A percentile compares a stretch with the other conserved stretches of the same genome.
phyloP scores from a whole-genome alignment of 2,329 filamentous ascomycete genomes.

The Setomelanomma holmii region DNA sequence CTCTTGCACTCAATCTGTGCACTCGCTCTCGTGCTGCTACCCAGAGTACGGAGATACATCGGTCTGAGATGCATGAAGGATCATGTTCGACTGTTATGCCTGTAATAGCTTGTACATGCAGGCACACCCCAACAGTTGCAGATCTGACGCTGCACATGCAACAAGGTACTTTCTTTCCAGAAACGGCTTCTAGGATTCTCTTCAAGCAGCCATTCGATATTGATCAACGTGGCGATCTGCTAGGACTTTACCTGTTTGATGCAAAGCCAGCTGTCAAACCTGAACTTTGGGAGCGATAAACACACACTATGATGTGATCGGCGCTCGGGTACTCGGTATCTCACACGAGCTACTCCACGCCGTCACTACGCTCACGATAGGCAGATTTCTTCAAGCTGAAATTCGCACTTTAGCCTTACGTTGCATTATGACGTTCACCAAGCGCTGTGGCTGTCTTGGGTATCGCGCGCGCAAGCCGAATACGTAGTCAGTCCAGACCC shows the following conservation, averaged over 20 bases:
- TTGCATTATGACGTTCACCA: slow-evolving; percentile 9
- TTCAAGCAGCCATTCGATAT: slow-evolving; percentile 8
- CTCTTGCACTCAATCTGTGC: not conserved
- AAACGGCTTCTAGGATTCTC: not conserved
- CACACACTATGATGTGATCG: slow-evolving; percentile 4
- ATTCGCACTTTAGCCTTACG: not conserved
- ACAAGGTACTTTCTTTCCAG: slow-evolving; percentile 4
- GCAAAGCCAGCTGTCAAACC: slow-evolving; percentile 8
- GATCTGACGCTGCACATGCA: slow-evolving; percentile 1
- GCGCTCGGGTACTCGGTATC: not conserved
- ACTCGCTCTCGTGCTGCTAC: not conserved
- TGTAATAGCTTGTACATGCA: not conserved
- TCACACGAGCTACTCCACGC: not conserved
- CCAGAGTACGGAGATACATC: not conserved
- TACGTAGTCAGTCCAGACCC: slow-evolving; percentile 2
- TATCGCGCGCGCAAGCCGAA: slow-evolving; percentile 3
- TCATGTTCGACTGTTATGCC: not conserved
- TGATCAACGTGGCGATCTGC: slow-evolving; percentile 12
- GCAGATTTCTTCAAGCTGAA: slow-evolving; percentile 1
- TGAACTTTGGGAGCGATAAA: slow-evolving; percentile 12
- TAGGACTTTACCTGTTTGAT: slow-evolving; percentile 3
- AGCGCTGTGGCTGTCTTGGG: slow-evolving; percentile 2
- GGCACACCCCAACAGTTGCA: slow-evolving; percentile 2
- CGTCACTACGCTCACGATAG: slow-evolving; percentile 3
- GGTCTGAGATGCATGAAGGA: not conserved